Conservation (phyloP, 768 basidiomycete genomes). For the Tulasnella sp. region DNA sequence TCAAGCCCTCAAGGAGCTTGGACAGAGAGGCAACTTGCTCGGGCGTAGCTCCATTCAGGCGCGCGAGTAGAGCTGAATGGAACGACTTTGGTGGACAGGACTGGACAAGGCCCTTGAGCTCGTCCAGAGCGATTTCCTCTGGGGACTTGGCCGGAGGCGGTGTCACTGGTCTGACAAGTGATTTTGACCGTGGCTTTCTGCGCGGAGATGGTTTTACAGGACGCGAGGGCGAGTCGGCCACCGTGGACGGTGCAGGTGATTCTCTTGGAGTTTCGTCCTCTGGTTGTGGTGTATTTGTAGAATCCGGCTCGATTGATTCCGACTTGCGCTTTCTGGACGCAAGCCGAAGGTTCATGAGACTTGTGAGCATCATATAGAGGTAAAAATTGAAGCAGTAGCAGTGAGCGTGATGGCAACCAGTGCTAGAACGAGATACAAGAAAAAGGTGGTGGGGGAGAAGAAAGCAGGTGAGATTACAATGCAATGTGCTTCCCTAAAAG, state of each 20-base stretch:
- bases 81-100: conserved; percentile 22
- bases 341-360: not conserved
- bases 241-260: conserved; percentile 4
- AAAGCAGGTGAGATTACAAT: conserved; percentile 15
- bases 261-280: not conserved
- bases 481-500: conserved; percentile 26
- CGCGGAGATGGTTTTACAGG: not conserved
- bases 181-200: not conserved
- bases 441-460: conserved; percentile 40
- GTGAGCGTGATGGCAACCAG: conserved; percentile 24
- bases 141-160: conserved; percentile 9
- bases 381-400: not conserved
- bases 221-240: conserved; percentile 10
- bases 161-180: not conserved
- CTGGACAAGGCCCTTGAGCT: not conserved
- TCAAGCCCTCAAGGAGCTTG: conserved; percentile 9
- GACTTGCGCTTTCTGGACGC: conserved; percentile 20
- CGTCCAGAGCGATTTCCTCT: conserved; percentile 6
- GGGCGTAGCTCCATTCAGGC: conserved; percentile 14
- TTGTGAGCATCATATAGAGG: conserved; percentile 3
- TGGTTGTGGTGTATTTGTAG: not conserved
- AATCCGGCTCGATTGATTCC: conserved; percentile 6
- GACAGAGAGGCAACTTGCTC: conserved; percentile 21
- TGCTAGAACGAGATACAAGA: conserved; percentile 41
- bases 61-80: conserved; percentile 8